phyloP scores from a whole-genome alignment of 495 filamentous ascomycete species.

The Penicillium odoratum region DNA sequence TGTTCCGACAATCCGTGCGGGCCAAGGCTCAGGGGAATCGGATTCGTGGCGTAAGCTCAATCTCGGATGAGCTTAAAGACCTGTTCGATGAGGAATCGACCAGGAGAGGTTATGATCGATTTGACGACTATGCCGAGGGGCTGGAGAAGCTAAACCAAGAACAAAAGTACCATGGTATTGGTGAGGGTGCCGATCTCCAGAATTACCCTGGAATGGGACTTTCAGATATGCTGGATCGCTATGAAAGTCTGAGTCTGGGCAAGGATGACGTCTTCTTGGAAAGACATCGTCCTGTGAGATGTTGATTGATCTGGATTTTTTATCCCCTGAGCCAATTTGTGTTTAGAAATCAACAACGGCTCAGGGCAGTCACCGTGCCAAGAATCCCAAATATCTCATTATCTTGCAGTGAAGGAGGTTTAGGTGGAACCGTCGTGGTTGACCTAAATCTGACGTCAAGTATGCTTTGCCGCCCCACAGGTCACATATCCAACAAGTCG shows the following conservation, averaged over 20 bases:
- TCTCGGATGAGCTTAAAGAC: slow-evolving; percentile 39
- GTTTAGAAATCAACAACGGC: neutral
- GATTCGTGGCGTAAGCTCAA: slow-evolving; percentile 22
- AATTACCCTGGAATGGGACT: slow-evolving; percentile 30
- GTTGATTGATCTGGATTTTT: neutral
- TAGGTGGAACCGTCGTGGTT: neutral
- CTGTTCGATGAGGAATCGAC: slow-evolving; percentile 38
- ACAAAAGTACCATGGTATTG: slow-evolving; percentile 35
- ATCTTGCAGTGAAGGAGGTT: neutral
- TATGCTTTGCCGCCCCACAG: neutral
- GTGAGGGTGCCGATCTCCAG: slow-evolving; percentile 22
- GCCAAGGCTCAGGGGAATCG: slow-evolving; percentile 34
- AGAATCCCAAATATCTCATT: too few species aligned
- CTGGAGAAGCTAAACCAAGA: slow-evolving; percentile 41
- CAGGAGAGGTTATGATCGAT: slow-evolving; percentile 19
- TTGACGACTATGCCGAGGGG: slow-evolving; percentile 39
- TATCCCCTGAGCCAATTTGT: neutral
- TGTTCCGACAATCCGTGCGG: slow-evolving; percentile 41
- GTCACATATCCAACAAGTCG: neutral
- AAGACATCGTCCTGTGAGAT: neutral
- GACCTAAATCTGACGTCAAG: slow-evolving; percentile 5
- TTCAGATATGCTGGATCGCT: slow-evolving; percentile 45
- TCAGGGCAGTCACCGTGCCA: too few species aligned
- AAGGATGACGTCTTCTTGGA: slow-evolving; percentile 3
- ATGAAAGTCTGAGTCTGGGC: slow-evolving; percentile 14